Percentiles rank a stretch among this genome's conserved stretches.
phyloP scores from a whole-genome alignment of 2,329 filamentous ascomycete species.

The Monosporascus sp. region DNA sequence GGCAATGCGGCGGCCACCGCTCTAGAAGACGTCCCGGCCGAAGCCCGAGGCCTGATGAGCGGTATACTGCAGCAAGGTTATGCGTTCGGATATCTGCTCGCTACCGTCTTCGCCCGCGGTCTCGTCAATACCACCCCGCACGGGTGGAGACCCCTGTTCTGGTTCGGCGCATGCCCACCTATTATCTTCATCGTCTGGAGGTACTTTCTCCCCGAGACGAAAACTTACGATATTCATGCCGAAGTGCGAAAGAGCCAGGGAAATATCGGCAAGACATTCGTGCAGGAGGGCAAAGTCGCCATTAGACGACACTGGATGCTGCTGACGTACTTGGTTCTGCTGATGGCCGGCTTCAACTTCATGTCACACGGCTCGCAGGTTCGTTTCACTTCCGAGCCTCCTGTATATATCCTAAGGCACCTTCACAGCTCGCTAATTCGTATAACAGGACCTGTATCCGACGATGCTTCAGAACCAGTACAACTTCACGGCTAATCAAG shows the following conservation, averaged over 20 bases:
- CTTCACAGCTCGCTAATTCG: not conserved
- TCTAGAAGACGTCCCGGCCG: slow-evolving; percentile 65
- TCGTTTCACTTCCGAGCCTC: not conserved
- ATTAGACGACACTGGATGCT: slow-evolving; percentile 75
- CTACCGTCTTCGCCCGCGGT: slow-evolving; percentile 54
- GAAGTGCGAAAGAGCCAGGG: slow-evolving; percentile 51
- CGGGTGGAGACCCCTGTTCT: slow-evolving; percentile 80
- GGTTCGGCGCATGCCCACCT: slow-evolving; percentile 81
- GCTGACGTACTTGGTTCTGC: slow-evolving; percentile 72
- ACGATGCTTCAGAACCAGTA: slow-evolving; percentile 56
- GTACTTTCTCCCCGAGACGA: slow-evolving; percentile 72
- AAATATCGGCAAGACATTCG: slow-evolving; percentile 61
- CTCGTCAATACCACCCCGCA: slow-evolving; percentile 73
- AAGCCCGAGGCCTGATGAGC: slow-evolving; percentile 67
- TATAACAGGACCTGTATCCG: slow-evolving; percentile 50
- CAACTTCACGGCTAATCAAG: slow-evolving; percentile 44
- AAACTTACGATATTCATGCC: slow-evolving; percentile 63
- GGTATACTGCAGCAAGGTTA: slow-evolving; percentile 73
- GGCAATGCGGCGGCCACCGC: slow-evolving; percentile 76
- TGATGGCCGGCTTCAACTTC: slow-evolving; percentile 92
- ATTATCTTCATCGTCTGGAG: slow-evolving; percentile 77
- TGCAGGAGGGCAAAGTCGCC: slow-evolving; percentile 73
- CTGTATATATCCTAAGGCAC: not conserved
- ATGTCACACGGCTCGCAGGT: slow-evolving; percentile 71
- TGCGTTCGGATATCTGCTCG: slow-evolving; percentile 60